These are phyloP conservation scores for Tylopilus sp. DNA, from an alignment of 768 basidiomycete species.

Conservation along the genomic window DNA sequence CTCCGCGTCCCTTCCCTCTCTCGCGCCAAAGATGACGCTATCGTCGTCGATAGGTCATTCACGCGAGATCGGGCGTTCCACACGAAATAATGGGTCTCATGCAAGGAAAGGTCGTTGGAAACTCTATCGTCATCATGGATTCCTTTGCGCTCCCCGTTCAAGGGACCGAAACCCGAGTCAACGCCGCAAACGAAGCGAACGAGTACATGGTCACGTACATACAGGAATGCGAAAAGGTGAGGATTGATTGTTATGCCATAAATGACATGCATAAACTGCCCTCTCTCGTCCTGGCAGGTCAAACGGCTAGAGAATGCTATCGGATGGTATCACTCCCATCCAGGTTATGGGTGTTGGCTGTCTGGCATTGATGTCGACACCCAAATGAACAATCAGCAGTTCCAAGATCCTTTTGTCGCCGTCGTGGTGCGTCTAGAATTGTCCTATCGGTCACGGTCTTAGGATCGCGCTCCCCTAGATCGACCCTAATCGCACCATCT, in stretches of 20 bases:
- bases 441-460: neutral
- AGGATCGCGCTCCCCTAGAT: slow-evolving; percentile 58
- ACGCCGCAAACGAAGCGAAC: slow-evolving; percentile 91
- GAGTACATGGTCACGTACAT: slow-evolving; percentile 99
- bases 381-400: slow-evolving; percentile 92
- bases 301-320: slow-evolving; percentile 83
- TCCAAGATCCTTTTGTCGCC: slow-evolving; percentile 94
- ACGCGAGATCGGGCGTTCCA: slow-evolving; percentile 93
- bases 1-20: neutral
- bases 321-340: slow-evolving; percentile 99
- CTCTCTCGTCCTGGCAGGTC: slow-evolving; percentile 45
- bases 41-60: slow-evolving; percentile 71
- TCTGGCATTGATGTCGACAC: slow-evolving; percentile 99
- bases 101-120: slow-evolving; percentile 91
- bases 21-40: neutral
- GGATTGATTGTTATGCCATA: slow-evolving; percentile 15
- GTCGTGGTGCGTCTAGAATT: slow-evolving; percentile 68
- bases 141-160: slow-evolving; percentile 96
- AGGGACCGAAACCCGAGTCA: slow-evolving; percentile 97
- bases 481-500: slow-evolving; percentile 97
- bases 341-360: slow-evolving; percentile 98
- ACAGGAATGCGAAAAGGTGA: slow-evolving; percentile 73
- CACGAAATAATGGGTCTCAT: slow-evolving; percentile 99
- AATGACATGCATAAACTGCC: neutral
- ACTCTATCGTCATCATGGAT: slow-evolving; percentile 84